These are phyloP conservation scores for Cytospora piceicola DNA, from an alignment of 2,329 filamentous ascomycete species.

Conservation along the genomic window DNA sequence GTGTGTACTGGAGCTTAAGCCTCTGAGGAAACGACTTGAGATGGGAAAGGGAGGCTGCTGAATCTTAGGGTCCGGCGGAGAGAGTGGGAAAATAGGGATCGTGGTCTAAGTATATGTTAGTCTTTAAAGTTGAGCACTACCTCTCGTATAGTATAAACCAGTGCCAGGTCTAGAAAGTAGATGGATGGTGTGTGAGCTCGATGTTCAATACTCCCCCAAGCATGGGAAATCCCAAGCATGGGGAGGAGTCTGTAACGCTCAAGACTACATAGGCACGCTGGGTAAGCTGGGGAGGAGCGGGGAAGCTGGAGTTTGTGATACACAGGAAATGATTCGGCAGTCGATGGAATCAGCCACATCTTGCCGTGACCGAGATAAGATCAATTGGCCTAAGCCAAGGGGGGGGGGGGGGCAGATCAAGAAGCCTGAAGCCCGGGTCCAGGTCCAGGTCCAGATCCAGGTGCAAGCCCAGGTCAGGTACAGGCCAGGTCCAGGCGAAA, in stretches of 20 bases:
- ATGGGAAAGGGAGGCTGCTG: constrained; percentile 13
- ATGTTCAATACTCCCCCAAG: constrained; percentile 16
- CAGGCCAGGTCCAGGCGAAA: not conserved
- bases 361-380: constrained; percentile 2
- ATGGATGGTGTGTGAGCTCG: not conserved
- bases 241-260: constrained; percentile 7
- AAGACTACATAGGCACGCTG: constrained; percentile 2
- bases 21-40: constrained; percentile 13
- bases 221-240: no score
- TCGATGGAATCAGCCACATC: constrained; percentile 11
- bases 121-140: not conserved
- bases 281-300: constrained; percentile 13
- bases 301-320: constrained; percentile 21
- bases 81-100: constrained; percentile 8
- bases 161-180: not conserved
- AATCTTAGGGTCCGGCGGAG: constrained; percentile 7
- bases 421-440: constrained; percentile 4
- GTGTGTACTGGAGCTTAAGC: constrained; percentile 5
- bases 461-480: constrained; percentile 4
- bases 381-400: not conserved
- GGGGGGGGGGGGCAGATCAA: constrained; percentile 11
- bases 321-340: constrained; percentile 20
- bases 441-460: not conserved
- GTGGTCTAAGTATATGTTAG: constrained; percentile 18
- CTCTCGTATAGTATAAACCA: not conserved